Evolutionary conservation across 805 yeast species (phyloP).

Genomic region (Metschnikowia reukaufii): DNA sequence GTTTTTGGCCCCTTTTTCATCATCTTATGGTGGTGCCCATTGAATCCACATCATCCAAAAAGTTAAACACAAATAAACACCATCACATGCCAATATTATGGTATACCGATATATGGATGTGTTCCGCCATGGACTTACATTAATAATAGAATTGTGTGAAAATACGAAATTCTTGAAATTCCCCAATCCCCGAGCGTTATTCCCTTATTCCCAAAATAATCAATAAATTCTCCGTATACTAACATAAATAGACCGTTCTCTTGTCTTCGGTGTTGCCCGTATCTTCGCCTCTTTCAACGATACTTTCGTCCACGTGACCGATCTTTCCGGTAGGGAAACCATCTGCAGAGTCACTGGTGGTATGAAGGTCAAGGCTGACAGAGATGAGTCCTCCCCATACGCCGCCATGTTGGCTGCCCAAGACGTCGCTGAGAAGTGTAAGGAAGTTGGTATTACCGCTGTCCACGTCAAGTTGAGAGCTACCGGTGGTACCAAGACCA

Average conservation of each 20-base stretch:
- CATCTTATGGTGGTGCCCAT: too few relatives aligned
- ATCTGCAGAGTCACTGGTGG: conserved; percentile 99
- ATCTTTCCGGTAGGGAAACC: conserved; percentile 99
- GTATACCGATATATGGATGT: too few relatives aligned
- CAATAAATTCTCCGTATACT: conserved; percentile 6
- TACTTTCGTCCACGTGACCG: conserved; percentile 99
- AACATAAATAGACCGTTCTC: conserved; percentile 67
- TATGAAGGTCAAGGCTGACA: conserved; percentile 99
- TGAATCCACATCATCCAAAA: too few relatives aligned
- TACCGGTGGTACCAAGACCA: conserved; percentile 99
- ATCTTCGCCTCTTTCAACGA: conserved; percentile 99
- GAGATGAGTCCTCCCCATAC: conserved; percentile 99
- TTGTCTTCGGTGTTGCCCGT: conserved; percentile 99
- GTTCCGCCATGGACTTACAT: too few relatives aligned
- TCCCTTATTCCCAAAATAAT: too few relatives aligned
- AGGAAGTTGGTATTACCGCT: conserved; percentile 99
- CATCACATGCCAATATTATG: too few relatives aligned
- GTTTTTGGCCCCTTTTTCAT: not conserved
- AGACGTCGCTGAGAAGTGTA: conserved; percentile 98
- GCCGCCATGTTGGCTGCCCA: conserved; percentile 99
- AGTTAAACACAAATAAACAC: too few relatives aligned
- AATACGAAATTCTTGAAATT: too few relatives aligned
- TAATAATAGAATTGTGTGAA: too few relatives aligned
- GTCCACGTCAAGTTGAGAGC: conserved; percentile 99
- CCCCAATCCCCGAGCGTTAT: not conserved